Evolutionary conservation across 805 yeast genomes (phyloP), one percentile per base, ranked within the genome.

Genomic region (Cyberlindnera meyerae): DNA sequence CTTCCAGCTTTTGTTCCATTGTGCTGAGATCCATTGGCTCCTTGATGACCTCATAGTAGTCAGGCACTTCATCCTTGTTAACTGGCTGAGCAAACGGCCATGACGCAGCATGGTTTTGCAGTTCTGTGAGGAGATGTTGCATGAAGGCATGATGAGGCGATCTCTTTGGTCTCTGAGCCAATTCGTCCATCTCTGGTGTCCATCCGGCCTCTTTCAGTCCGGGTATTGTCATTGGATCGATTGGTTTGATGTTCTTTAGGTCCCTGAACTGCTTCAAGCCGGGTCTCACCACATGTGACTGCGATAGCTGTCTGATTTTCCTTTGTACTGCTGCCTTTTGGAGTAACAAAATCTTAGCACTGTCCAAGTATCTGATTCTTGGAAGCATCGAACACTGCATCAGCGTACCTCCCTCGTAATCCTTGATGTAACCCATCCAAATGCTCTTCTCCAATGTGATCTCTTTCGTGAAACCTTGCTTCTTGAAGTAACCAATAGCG

Each of bases 371-470:
- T 47, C 97, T 74, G 39, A 87, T 79, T 33, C 77, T 69, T 1
- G 97, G 97, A 35, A 93, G 66, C 94, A 90, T 89, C 1, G 90
- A 65, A 57, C 98, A 93, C 64, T 93, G 97, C 97, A 93, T 90
- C 43, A 93, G 66, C 1, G 98, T 93, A 51, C 97, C 98, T 18
- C 99, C 99, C 63, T 93, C 99, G 62, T 93, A 93, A 66, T 93
- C 98, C 61, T 93, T 93, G 55, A 93, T 93, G 61, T 93, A 93
- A 3, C 99, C 99, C 93, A 87, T 86, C 99, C 99, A 93, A 24
- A 80, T 71, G 34, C 77, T 75, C 46, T 80, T 82, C 25, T 90
- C 93, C 39, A 93, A 70, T 7, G 96, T 73, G 26, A 93, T 84
- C 43, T 90, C 97, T 58, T 93, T 93, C 13, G 97, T 89, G 62